Percentiles rank a stretch among this genome's conserved stretches.
These are phyloP conservation scores for Phialophora expanda DNA, from an alignment of 2,329 filamentous ascomycete genomes.

Conservation along the genomic window DNA sequence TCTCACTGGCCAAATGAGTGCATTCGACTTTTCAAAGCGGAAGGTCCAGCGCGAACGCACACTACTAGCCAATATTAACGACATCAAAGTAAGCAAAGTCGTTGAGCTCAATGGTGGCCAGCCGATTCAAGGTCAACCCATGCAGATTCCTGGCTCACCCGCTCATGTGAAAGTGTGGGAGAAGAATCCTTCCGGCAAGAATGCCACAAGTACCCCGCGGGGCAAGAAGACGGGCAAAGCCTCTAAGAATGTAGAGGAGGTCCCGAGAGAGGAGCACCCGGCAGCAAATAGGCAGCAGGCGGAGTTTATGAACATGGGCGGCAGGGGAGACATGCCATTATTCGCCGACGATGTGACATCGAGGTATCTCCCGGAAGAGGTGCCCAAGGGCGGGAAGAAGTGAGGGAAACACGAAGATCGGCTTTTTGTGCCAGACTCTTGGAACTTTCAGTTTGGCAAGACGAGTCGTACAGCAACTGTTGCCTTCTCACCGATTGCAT, in stretches of 20 bases:
- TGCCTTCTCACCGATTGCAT: neutral
- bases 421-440: neutral
- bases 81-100: slow-evolving; percentile 67
- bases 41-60: slow-evolving; percentile 84
- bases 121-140: slow-evolving; percentile 22
- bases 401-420: slow-evolving; percentile 6
- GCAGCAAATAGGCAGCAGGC: slow-evolving; percentile 68
- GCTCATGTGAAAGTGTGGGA: slow-evolving; percentile 73
- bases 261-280: slow-evolving; percentile 65
- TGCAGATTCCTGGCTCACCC: slow-evolving; percentile 15
- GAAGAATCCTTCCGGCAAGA: slow-evolving; percentile 66
- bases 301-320: slow-evolving; percentile 84
- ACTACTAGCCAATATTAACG: slow-evolving; percentile 79
- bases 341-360: slow-evolving; percentile 67
- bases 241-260: slow-evolving; percentile 36
- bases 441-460: neutral
- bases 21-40: slow-evolving; percentile 81
- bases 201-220: slow-evolving; percentile 38
- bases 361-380: slow-evolving; percentile 43
- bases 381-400: slow-evolving; percentile 27
- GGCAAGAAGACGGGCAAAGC: slow-evolving; percentile 16
- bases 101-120: slow-evolving; percentile 48
- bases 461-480: too few species aligned
- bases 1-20: slow-evolving; percentile 81
- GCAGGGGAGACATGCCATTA: slow-evolving; percentile 80